phyloP scores from a whole-genome alignment of 495 filamentous ascomycete genomes.

The Parachaetomium inaequale region DNA sequence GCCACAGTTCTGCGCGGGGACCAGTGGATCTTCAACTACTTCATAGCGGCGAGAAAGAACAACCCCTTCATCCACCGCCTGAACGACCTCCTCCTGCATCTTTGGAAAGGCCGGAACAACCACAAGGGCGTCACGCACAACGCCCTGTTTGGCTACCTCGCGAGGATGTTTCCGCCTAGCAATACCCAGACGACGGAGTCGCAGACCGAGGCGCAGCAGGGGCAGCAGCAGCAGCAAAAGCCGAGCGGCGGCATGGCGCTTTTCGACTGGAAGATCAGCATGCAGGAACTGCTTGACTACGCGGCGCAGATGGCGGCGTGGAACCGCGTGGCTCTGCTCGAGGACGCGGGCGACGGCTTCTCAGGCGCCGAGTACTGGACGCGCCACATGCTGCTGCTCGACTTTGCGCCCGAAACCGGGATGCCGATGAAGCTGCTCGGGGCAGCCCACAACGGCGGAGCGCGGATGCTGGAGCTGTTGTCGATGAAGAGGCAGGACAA shows the following conservation, averaged over 20 bases:
- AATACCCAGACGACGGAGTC: not conserved
- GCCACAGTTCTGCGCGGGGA: not conserved
- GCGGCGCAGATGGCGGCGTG: not conserved
- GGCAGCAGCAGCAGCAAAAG: not conserved
- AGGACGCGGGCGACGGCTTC: conserved; percentile 1
- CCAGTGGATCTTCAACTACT: not conserved
- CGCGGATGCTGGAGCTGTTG: not conserved
- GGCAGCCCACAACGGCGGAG: not conserved
- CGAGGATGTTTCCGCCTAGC: not conserved
- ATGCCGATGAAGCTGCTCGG: not conserved
- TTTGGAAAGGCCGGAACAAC: not conserved
- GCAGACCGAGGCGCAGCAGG: not conserved
- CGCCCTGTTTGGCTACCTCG: not conserved
- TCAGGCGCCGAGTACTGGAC: not conserved
- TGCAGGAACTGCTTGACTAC: not conserved
- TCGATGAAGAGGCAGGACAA: not conserved
- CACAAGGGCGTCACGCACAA: not conserved
- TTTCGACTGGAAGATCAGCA: not conserved
- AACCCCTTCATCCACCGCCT: not conserved
- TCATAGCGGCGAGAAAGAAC: not conserved
- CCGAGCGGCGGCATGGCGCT: not conserved
- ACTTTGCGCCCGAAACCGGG: not conserved
- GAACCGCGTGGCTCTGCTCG: not conserved
- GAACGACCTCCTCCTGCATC: not conserved
- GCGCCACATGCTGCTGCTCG: not conserved